Evolutionary conservation across 2,329 filamentous ascomycete species (phyloP).

Genomic region (Fusarium austroafricanum): DNA sequence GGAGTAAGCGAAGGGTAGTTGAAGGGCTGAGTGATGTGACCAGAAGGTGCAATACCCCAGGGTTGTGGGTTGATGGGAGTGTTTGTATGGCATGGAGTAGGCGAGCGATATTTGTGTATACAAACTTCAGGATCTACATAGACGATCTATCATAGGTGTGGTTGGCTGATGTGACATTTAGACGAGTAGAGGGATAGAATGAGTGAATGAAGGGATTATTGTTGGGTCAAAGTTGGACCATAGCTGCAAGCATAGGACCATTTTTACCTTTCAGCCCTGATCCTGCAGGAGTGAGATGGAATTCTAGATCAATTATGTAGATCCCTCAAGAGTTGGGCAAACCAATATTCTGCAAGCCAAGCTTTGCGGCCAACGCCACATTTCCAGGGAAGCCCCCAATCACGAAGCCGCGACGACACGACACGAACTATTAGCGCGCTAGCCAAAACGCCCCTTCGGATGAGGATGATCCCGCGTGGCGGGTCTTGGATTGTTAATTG

Average conservation of each 20-base stretch:
- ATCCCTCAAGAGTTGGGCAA: background rate
- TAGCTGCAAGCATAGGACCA: background rate
- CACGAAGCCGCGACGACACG: constrained; percentile 16
- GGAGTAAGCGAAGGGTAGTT: constrained; percentile 18
- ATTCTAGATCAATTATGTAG: constrained; percentile 18
- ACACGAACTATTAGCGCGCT: constrained; percentile 36
- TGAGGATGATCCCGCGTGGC: constrained; percentile 27
- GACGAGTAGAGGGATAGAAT: constrained; percentile 1
- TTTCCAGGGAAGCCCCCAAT: constrained; percentile 35
- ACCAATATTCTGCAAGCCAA: constrained; percentile 26
- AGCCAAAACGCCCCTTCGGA: constrained; percentile 20
- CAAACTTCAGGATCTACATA: constrained; percentile 10
- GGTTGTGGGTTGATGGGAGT: background rate
- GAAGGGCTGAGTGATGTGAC: constrained; percentile 6
- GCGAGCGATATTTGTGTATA: constrained; percentile 15
- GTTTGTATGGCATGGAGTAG: constrained; percentile 19
- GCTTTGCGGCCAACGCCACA: constrained; percentile 36
- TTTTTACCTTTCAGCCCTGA: constrained; percentile 1
- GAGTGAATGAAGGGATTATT: background rate
- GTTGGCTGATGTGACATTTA: background rate
- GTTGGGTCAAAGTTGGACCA: background rate
- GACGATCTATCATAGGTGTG: constrained; percentile 10
- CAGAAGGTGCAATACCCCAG: constrained; percentile 18
- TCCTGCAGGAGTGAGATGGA: constrained; percentile 11
- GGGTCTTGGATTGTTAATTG: constrained; percentile 29